Percentiles rank a stretch among this genome's conserved stretches.
Evolutionary conservation across 2,329 filamentous ascomycete species (phyloP).

Genomic region (Diplocarpon mali): DNA sequence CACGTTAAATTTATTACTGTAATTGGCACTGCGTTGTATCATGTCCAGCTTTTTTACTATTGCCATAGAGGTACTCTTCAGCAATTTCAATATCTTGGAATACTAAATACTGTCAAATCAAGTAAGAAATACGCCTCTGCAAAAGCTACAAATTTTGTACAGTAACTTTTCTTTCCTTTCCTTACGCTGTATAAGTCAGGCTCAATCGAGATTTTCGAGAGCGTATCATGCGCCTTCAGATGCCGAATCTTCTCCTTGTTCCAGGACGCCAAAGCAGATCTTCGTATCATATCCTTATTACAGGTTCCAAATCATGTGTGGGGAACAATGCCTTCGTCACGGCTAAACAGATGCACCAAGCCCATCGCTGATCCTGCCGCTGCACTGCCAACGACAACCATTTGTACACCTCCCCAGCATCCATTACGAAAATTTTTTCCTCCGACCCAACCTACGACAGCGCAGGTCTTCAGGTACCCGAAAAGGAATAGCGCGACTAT

Average conservation of each 20-base stretch:
- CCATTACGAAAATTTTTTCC: slow-evolving; percentile 19
- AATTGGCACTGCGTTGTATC: no score
- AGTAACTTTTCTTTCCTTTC: not conserved
- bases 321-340: slow-evolving; percentile 7
- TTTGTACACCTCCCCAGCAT: slow-evolving; percentile 29
- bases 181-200: slow-evolving; percentile 3
- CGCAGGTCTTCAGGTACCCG: slow-evolving; percentile 52
- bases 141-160: not conserved
- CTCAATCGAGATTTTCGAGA: slow-evolving; percentile 22
- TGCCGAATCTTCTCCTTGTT: slow-evolving; percentile 4
- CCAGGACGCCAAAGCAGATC: slow-evolving; percentile 6
- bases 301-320: not conserved
- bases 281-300: slow-evolving; percentile 1
- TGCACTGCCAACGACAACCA: slow-evolving; percentile 31
- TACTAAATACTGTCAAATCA: not conserved
- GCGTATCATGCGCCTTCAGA: slow-evolving; percentile 7
- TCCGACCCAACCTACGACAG: slow-evolving; percentile 32
- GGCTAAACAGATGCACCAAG: slow-evolving; percentile 27
- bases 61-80: no score
- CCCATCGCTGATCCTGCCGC: slow-evolving; percentile 32
- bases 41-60: no score
- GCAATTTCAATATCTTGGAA: no score
- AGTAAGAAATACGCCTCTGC: not conserved
- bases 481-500: slow-evolving; percentile 49
- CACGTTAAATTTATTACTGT: no score